Base-by-base conservation (phyloP, 2,329 filamentous ascomycete genomes). In the Akanthomyces lecanii region DNA sequence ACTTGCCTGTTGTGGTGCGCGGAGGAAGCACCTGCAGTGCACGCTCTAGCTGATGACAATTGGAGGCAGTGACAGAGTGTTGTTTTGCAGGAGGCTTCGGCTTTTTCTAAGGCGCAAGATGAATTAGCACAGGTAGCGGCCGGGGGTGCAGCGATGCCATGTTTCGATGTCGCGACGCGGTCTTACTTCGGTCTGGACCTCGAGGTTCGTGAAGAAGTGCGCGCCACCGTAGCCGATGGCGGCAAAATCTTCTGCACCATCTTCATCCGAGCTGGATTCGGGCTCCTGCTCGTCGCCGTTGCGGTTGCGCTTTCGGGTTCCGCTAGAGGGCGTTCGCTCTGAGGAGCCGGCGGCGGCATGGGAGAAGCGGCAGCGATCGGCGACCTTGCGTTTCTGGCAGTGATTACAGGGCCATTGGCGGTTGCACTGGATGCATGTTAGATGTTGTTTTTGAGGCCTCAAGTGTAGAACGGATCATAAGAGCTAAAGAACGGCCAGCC, bases 381-480 rank as follows among this genome's bases (percentile, higher is more conserved):
- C 70, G 33, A 77, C 74, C 62, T 76, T 75, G 65, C 75, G 74
- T 63, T 76, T 76, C 63, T 74, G 73, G 62, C 75, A 77, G 61
- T 76, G 75, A 56, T 73, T 74, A 62, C 75, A 77, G 8, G 75
- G 75, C 74, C 75, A 77, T 59, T 76, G 71, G 38, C 75, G 74
- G 62, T 75, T 75, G 69, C 75, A 77, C 75, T 77, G 51, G 8
- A 36, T 33, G 16, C 11, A 28, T 10, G 60, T 70, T 54, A 70
- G 66, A 12, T 68, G 36, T 18, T 33, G 54, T 30, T 21, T 8
- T 4, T 8, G 14, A 14, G 3, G 10, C 2, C 1, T 53, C 47
- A 51, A 38, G 4, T 3, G 12, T 16, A 5, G 3, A 38, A 12
- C 38, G 14, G 4, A 16, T 16, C 14, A 16, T 40, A 11, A 40